Evolutionary conservation across 805 yeast species (phyloP).

Genomic region (Candida rishiriensis): DNA sequence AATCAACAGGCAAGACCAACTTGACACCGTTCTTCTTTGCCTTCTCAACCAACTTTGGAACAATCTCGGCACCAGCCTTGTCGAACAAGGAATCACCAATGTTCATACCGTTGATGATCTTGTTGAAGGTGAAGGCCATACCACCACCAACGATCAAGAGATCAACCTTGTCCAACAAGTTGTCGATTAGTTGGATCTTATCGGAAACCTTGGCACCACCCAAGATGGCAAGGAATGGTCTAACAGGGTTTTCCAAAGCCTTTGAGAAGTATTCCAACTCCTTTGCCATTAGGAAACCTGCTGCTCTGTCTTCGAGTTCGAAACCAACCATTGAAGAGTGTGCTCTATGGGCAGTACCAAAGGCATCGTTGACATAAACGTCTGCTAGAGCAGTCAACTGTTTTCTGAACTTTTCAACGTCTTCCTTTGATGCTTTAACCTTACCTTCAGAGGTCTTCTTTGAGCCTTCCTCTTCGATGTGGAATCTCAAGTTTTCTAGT

Average conservation of each 20-base stretch:
- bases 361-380: constrained; percentile 96
- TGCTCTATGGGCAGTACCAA: constrained; percentile 99
- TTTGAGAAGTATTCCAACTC: constrained; percentile 96
- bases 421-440: constrained; percentile 85
- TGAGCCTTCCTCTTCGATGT: constrained; percentile 94
- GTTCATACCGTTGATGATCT: constrained; percentile 76
- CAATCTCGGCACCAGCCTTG: constrained; percentile 92
- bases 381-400: constrained; percentile 91
- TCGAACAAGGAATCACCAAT: constrained; percentile 94
- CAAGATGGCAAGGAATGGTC: constrained; percentile 97
- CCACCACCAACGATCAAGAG: constrained; percentile 97
- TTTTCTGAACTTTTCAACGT: constrained; percentile 81
- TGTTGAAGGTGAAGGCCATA: constrained; percentile 99
- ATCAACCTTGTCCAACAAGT: constrained; percentile 93
- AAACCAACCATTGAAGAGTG: constrained; percentile 99
- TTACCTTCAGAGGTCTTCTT: constrained; percentile 84
- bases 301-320: constrained; percentile 91
- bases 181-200: constrained; percentile 97
- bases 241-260: constrained; percentile 95
- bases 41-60: constrained; percentile 86
- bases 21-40: constrained; percentile 95
- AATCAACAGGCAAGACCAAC: constrained; percentile 91
- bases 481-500: constrained; percentile 97
- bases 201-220: constrained; percentile 99
- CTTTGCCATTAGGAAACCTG: constrained; percentile 98